Evolutionary conservation across 2,329 filamentous ascomycete genomes (phyloP), one percentile per base, ranked within the genome.

Genomic region (Clarireedia sp.): DNA sequence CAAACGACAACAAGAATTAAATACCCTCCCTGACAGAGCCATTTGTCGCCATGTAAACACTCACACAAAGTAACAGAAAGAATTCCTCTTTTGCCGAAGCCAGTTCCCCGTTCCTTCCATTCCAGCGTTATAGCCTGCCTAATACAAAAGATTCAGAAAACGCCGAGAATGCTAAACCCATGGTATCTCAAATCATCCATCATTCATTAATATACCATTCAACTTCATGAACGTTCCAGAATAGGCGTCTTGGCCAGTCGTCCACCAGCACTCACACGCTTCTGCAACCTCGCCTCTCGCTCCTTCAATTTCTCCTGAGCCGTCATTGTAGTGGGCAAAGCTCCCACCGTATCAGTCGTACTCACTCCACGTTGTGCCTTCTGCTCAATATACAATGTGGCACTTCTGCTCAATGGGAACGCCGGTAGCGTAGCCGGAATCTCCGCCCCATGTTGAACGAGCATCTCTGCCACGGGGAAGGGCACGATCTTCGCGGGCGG

Each of bases 361-460:
- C 64, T 68, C 65, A 71, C 72, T 57, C 72, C 68, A 61, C 72
- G 69, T 60, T 78, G 73, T 57, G 79, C 75, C 69, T 85, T 96
- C 72, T 90, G 84, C 62, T 95, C 90, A 48, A 97, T 76, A 65
- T 96, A 99, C 36, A 87, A 71, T 66, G 88, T 85, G 2, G 94
- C 92, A 47, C 85, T 86, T 9, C 82, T 77, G 58, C 89, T 90
- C 10, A 99, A 78, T 1, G 90, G 90, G 62, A 97, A 91, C 0
- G 89, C 86, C 0, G 91, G 89, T 58, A 87, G 77, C 2, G 82
- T 75, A 1, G 75, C 68, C 0, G 94, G 92, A 36, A 97, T 86
- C 59, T 96, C 87, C 3, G 91, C 91, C 16, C 94, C 94, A 66
- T 99, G 97, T 65, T 97, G 95, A 14, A 95, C 77, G 14, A 99